Evolutionary conservation across 805 yeast species (phyloP).

Genomic region (Wickerhamomyces rabaulensis): DNA sequence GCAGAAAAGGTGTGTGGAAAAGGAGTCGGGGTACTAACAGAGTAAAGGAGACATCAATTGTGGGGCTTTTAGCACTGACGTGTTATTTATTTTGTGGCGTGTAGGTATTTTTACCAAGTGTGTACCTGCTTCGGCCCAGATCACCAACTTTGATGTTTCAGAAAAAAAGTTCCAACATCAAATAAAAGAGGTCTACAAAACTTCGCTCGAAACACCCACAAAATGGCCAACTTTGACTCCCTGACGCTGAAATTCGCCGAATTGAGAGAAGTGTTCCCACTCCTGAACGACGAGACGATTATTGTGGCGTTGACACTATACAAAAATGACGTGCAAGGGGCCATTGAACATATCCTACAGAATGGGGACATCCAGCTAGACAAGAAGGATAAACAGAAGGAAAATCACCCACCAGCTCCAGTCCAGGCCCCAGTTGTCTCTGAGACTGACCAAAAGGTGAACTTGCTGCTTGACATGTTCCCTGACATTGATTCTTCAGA

Average conservation of each 20-base stretch:
- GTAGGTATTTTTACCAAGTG: no score
- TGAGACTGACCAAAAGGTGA: background rate
- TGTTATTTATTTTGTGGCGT: no score
- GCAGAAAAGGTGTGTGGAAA: no score
- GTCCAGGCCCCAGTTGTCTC: background rate
- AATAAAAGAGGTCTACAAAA: no score
- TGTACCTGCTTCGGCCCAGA: no score
- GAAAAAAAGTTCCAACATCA: background rate
- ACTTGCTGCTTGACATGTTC: background rate
- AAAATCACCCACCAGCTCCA: background rate
- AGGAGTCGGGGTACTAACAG: no score
- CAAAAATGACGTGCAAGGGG: background rate
- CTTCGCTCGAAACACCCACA: background rate
- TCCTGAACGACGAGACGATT: background rate
- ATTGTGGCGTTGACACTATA: background rate
- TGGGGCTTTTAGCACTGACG: no score
- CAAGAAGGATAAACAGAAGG: background rate
- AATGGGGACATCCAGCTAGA: background rate
- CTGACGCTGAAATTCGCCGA: background rate
- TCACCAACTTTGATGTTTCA: no score
- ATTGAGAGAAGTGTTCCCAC: background rate
- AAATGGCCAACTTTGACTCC: background rate
- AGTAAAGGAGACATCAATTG: no score
- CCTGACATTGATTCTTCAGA: background rate
- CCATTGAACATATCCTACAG: background rate